Evolutionary conservation across 176 grass and related monocot genomes (phyloP).

Genomic region (Areca catechu): DNA sequence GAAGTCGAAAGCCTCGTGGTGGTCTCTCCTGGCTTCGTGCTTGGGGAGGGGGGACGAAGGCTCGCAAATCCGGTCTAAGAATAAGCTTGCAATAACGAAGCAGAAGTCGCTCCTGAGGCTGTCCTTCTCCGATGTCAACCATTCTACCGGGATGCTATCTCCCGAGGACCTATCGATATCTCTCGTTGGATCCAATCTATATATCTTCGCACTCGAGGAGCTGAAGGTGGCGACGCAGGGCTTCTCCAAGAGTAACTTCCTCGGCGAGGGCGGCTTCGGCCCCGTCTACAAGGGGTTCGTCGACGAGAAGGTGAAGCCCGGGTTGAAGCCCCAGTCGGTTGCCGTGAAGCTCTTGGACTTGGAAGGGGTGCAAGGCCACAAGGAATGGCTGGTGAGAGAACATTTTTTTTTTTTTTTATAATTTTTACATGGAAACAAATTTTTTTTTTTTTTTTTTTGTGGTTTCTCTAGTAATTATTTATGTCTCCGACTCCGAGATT

Average conservation of each 20-base stretch:
- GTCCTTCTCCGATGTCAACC: conserved; percentile 71
- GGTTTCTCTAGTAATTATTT: no score
- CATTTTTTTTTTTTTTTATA: no score
- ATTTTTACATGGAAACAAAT: no score
- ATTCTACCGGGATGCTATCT: conserved; percentile 50
- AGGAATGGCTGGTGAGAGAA: conserved; percentile 81
- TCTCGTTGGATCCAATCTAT: conserved; percentile 64
- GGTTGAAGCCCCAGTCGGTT: conserved; percentile 48
- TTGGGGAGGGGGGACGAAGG: conserved; percentile 18
- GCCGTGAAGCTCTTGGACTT: conserved; percentile 86
- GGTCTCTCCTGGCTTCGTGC: conserved; percentile 54
- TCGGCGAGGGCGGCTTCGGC: conserved; percentile 75
- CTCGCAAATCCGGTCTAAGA: conserved; percentile 17
- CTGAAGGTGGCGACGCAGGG: conserved; percentile 53
- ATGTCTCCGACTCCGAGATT: no score
- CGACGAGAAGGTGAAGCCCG: conserved; percentile 65
- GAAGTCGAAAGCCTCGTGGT: conserved; percentile 26
- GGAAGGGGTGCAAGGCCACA: conserved; percentile 70
- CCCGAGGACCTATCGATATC: conserved; percentile 89
- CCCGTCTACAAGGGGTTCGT: conserved; percentile 88
- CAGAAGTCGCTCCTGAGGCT: conserved; percentile 27
- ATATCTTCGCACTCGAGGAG: conserved; percentile 58
- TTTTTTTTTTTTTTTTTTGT: no score
- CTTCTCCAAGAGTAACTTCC: conserved; percentile 79
- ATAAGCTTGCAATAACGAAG: conserved; percentile 5